phyloP scores from a whole-genome alignment of 1,284 basidiomycete species.

The Cystobasidium sp. region DNA sequence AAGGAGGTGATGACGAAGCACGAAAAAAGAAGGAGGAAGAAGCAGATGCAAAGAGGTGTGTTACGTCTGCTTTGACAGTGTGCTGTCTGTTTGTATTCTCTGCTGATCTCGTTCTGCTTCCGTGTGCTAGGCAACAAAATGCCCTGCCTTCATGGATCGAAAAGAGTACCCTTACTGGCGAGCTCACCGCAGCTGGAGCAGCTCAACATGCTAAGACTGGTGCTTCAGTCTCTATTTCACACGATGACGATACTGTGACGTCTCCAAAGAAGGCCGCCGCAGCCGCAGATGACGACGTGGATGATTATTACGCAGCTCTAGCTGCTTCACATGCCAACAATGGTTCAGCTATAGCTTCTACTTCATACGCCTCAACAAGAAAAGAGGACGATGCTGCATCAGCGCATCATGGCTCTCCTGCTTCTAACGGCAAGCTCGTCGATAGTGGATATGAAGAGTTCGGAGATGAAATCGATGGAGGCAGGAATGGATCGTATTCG shows the following conservation, averaged over 20 bases:
- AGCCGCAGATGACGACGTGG: conserved; percentile 45
- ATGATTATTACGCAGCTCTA: conserved; percentile 51
- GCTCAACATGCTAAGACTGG: conserved; percentile 42
- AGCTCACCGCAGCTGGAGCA: conserved; percentile 80
- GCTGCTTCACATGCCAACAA: conserved; percentile 25
- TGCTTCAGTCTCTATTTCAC: conserved; percentile 20
- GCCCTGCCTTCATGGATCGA: conserved; percentile 90
- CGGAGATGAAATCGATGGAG: conserved; percentile 22
- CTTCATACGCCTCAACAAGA: not conserved
- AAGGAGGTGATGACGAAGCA: conserved; percentile 52
- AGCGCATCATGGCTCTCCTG: conserved; percentile 36
- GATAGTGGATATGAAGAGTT: conserved; percentile 43
- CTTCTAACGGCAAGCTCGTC: conserved; percentile 28
- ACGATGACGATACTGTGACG: conserved; percentile 59
- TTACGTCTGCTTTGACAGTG: conserved; percentile 62
- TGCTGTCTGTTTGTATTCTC: not conserved
- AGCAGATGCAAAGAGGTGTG: conserved; percentile 58
- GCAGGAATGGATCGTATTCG: conserved; percentile 1
- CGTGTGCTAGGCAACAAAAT: conserved; percentile 70
- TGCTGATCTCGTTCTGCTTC: conserved; percentile 66
- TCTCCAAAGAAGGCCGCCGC: conserved; percentile 36
- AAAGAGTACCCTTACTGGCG: conserved; percentile 90
- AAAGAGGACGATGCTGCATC: conserved; percentile 22
- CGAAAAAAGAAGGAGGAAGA: conserved; percentile 64
- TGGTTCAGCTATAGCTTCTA: not conserved